phyloP scores from a whole-genome alignment of 2,329 filamentous ascomycete species.

The Alternaria angustiovoidea region DNA sequence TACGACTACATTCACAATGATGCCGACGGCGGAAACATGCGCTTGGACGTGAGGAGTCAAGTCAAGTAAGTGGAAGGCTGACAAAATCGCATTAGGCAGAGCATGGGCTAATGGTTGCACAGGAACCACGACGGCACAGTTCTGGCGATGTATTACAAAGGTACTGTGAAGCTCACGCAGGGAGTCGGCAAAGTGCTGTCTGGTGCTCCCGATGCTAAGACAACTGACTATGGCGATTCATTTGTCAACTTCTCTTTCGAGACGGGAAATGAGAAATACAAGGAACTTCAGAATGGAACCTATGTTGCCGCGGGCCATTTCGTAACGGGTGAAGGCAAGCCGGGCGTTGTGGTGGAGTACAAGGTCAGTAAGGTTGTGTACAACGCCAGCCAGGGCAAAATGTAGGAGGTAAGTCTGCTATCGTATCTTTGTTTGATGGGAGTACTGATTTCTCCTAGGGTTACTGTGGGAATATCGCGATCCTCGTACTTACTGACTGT shows the following conservation, averaged over 20 bases:
- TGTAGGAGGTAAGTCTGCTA: neutral
- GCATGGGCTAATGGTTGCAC: neutral
- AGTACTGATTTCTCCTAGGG: neutral
- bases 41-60: constrained; percentile 39
- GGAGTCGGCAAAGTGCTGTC: constrained; percentile 36
- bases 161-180: constrained; percentile 34
- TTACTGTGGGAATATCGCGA: neutral
- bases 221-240: constrained; percentile 40
- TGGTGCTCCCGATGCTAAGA: constrained; percentile 33
- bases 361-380: constrained; percentile 41
- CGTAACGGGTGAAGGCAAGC: constrained; percentile 30
- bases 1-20: constrained; percentile 48
- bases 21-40: constrained; percentile 34
- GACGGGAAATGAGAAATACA: constrained; percentile 40
- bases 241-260: constrained; percentile 43
- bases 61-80: constrained; percentile 27
- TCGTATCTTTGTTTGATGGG: neutral
- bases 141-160: constrained; percentile 47
- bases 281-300: constrained; percentile 38
- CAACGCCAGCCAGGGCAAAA: constrained; percentile 1
- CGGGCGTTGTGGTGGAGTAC: constrained; percentile 40
- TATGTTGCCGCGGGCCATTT: constrained; percentile 44
- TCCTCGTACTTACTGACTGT: neutral
- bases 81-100: neutral
- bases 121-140: constrained; percentile 33